Evolutionary conservation across 176 grass and related monocot genomes (phyloP), one percentile per base, ranked within the genome.

Genomic region (Elaeis guineensis): DNA sequence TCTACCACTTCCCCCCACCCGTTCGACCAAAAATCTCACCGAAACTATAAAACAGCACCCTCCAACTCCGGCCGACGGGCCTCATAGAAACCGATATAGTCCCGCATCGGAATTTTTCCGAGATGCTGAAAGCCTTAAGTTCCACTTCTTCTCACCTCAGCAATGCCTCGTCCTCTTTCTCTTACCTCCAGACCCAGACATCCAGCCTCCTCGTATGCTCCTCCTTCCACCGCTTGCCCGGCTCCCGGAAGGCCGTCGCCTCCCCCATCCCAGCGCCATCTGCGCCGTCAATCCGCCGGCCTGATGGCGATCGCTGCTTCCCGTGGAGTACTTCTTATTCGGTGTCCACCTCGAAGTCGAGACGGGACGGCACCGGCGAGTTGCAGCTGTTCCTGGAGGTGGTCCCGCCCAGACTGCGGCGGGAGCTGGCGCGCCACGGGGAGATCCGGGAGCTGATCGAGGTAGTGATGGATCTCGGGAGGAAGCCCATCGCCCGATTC

Each of bases 381-480:
- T 65, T 97, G 78, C 87, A 91, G 72, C 73, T 72, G 75, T 97
- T 97, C 65, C 53, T 97, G 20, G 72, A 91, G 78, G 68, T 97
- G 78, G 83, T 97, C 48, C 87, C 87, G 14, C 58, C 62, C 16
- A 79, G 87, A 84, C 91, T 97, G 84, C 73, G 87, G 65, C 64
- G 82, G 52, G 87, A 81, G 65, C 66, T 97, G 25, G 78, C 51
- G 51, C 73, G 74, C 72, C 87, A 97, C 59, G 69, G 58, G 21
- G 78, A 97, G 70, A 60, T 89, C 54, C 71, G 82, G 81, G 72
- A 88, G 52, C 82, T 97, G 69, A 83, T 97, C 51, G 92, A 97
- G 84, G 81, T 97, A 54, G 84, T 97, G 60, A 73, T 97, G 87
- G 92, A 97, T 86, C 80, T 97, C 52, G 92, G 92, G 2, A 79